phyloP scores from a whole-genome alignment of 768 basidiomycete genomes.

The Termitomyces sp. region DNA sequence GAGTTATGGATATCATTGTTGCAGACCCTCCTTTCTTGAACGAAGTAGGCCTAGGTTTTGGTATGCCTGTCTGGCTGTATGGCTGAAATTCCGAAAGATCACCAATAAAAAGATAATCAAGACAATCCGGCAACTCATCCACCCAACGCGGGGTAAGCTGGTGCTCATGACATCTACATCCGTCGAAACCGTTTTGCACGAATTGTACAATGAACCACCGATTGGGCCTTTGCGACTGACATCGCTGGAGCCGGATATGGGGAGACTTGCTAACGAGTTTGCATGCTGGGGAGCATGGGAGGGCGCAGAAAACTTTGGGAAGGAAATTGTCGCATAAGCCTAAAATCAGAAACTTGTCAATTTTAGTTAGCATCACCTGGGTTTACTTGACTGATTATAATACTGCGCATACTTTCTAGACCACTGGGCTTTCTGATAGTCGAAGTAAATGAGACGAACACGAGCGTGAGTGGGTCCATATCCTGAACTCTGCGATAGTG shows the following conservation, averaged over 20 bases:
- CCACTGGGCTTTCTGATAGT: background rate
- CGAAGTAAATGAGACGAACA: background rate
- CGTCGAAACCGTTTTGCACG: slow-evolving; percentile 25
- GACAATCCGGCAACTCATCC: slow-evolving; percentile 34
- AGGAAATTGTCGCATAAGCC: background rate
- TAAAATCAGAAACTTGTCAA: background rate
- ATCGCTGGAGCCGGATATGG: slow-evolving; percentile 26
- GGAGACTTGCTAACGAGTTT: slow-evolving; percentile 35
- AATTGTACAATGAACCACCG: slow-evolving; percentile 30
- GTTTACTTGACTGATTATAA: background rate
- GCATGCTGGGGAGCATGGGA: slow-evolving; percentile 39
- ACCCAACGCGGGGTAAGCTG: slow-evolving; percentile 29
- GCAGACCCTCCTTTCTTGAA: slow-evolving; percentile 43
- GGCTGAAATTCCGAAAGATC: slow-evolving; percentile 18
- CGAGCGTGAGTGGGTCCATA: background rate
- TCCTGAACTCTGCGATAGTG: background rate
- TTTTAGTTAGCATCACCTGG: background rate
- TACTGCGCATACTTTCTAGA: background rate
- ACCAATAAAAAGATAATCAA: slow-evolving; percentile 33
- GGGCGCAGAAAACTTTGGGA: slow-evolving; percentile 29
- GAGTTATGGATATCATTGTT: slow-evolving; percentile 30
- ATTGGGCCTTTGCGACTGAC: slow-evolving; percentile 32
- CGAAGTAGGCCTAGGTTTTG: slow-evolving; percentile 25
- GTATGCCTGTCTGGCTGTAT: background rate
- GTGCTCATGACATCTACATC: slow-evolving; percentile 35